Percentiles rank a stretch among this genome's conserved stretches.
Conservation (phyloP, 164 flowering plant genomes). For the Litsea cubeba region DNA sequence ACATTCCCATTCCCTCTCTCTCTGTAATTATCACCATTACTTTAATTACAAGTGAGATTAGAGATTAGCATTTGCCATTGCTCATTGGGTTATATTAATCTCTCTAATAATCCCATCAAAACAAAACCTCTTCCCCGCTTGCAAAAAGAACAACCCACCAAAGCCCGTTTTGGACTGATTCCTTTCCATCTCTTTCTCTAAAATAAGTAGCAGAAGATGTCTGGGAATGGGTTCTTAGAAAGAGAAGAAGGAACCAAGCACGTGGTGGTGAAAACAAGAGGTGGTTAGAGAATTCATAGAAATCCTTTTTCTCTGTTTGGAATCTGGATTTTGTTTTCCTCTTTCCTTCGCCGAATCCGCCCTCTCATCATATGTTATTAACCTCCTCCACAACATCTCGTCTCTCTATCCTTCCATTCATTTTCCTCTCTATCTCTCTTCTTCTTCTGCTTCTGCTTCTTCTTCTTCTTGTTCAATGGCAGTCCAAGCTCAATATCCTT, state of each 20-base stretch:
- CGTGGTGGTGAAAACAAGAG: conserved; percentile 5
- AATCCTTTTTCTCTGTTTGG: conserved; percentile 24
- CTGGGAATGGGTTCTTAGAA: neutral
- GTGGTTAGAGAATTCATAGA: neutral
- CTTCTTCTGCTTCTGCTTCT: conserved; percentile 1
- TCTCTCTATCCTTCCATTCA: neutral
- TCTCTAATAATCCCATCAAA: neutral
- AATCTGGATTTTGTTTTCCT: neutral
- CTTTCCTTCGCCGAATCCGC: conserved; percentile 11
- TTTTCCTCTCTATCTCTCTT: conserved; percentile 8
- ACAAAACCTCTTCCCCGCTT: neutral
- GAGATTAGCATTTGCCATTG: no score
- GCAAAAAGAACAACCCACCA: neutral
- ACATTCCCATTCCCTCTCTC: neutral
- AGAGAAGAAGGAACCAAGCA: neutral
- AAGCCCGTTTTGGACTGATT: neutral
- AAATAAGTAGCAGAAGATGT: no score
- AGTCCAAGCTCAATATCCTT: conserved; percentile 85
- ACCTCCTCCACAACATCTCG: neutral
- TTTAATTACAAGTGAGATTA: no score
- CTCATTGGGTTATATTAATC: neutral
- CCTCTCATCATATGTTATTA: neutral
- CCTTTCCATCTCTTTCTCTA: neutral
- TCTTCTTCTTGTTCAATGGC: conserved; percentile 38
- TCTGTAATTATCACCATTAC: neutral